Base-by-base conservation (phyloP, 306 rosid genomes). In the Neltuma alba region DNA sequence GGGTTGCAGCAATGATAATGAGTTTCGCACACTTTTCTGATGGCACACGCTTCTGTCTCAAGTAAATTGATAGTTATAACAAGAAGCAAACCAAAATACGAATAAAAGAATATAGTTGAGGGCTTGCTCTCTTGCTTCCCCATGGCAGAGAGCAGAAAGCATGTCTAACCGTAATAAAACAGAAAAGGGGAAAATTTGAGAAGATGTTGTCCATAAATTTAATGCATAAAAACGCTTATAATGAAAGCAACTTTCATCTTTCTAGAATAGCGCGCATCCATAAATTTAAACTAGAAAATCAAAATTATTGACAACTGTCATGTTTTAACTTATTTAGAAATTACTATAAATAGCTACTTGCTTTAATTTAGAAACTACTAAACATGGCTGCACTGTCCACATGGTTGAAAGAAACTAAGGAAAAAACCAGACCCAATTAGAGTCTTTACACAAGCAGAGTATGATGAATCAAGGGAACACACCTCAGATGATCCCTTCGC, bases 11-110 rank as follows among this genome's bases (percentile, higher is more conserved):
- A 86, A 95, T 89, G 82, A 95, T 92, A 41, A 93, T 89, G 78
- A 91, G 89, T 89, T 95, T 96, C 1, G 92, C 97, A 69, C 99
- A 95, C 83, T 73, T 90, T 90, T 91, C 99, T 30, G 97, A 85
- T 21, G 98, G 80, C 28, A 95, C 86, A 9, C 94, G 99, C 85
- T 77, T 92, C 99, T 95, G 91, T 74, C 40, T 68, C 73, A 14
- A 68, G n/a, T 40, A 40, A 12, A 16, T 36, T 9, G 54, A 81
- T 62, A 71, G 57, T 13, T 44, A 9, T 44, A 77, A 75, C n/a
- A 52, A 72, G 18, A 52, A 72, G 28, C 61, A 72, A 67, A 73
- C 52, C 70, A 71, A 70, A 80, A 61, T 62, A 60, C 25, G 45
- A 72, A 66, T 31, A 44, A 47, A 47, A 66, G 55, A 20, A 36